phyloP scores from a whole-genome alignment of 1,284 basidiomycete species.

The Fomitopsis pinicola region DNA sequence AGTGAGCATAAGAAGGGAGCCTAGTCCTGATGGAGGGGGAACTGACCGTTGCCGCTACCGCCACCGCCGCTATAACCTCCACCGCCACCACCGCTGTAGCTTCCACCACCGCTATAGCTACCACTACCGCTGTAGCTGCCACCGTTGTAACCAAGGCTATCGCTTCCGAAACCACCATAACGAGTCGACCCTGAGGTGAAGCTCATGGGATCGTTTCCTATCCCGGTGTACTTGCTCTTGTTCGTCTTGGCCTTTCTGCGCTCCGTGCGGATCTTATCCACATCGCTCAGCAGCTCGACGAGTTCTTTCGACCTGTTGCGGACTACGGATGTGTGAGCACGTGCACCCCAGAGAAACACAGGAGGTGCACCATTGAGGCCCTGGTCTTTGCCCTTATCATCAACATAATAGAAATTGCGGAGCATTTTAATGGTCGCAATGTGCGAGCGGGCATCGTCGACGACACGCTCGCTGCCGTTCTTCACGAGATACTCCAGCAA shows the following conservation, averaged over 20 bases:
- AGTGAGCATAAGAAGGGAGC: slow-evolving; percentile 12
- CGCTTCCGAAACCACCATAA: slow-evolving; percentile 83
- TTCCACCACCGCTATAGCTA: slow-evolving; percentile 32
- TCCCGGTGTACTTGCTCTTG: slow-evolving; percentile 87
- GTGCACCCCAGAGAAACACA: neutral
- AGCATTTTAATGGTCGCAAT: slow-evolving; percentile 97
- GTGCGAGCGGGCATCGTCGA: slow-evolving; percentile 95
- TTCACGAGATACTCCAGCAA: slow-evolving; percentile 95
- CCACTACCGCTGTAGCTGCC: slow-evolving; percentile 50
- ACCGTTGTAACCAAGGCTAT: slow-evolving; percentile 43
- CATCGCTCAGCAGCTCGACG: slow-evolving; percentile 84
- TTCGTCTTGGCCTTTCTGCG: slow-evolving; percentile 93
- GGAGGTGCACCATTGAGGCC: slow-evolving; percentile 83
- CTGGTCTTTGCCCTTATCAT: slow-evolving; percentile 98
- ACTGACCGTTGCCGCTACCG: slow-evolving; percentile 13
- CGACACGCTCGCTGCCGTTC: slow-evolving; percentile 97
- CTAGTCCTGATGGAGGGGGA: neutral
- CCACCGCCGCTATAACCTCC: slow-evolving; percentile 5
- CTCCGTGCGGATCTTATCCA: slow-evolving; percentile 88
- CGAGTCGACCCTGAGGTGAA: slow-evolving; percentile 55
- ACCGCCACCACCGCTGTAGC: slow-evolving; percentile 35
- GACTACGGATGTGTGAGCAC: slow-evolving; percentile 45
- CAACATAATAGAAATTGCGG: slow-evolving; percentile 96
- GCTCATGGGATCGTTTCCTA: slow-evolving; percentile 75
- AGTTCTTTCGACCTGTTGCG: slow-evolving; percentile 94